Conservation (phyloP, 2,329 filamentous ascomycete genomes). For the Botryosphaeria agaves region DNA sequence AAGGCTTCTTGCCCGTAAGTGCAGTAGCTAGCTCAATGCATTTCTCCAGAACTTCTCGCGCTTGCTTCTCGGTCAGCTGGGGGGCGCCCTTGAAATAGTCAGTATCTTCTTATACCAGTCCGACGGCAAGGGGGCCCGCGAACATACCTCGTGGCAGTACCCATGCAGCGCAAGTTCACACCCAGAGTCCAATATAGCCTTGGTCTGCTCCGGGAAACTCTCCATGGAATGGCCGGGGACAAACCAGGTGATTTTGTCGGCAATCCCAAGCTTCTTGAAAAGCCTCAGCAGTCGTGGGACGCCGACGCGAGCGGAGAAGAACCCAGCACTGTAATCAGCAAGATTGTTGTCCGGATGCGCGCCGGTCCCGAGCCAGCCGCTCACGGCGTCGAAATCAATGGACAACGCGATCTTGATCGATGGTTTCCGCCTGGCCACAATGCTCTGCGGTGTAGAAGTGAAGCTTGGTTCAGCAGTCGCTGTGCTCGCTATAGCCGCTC, state of each 20-base stretch:
- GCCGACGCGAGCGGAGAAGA: constrained; percentile 39
- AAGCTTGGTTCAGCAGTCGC: not conserved
- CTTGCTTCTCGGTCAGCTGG: constrained; percentile 30
- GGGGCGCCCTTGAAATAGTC: constrained; percentile 16
- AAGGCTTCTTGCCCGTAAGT: constrained; percentile 27
- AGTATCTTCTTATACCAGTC: not conserved
- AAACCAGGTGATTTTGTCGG: constrained; percentile 40
- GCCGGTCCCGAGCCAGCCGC: constrained; percentile 42
- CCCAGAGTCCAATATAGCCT: constrained; percentile 32
- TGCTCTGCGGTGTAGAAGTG: not conserved
- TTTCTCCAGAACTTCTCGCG: constrained; percentile 30
- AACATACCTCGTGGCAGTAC: constrained; percentile 27
- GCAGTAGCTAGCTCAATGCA: constrained; percentile 27
- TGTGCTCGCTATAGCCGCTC: too few relatives aligned
- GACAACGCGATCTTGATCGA: constrained; percentile 24
- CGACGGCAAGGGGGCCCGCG: not conserved
- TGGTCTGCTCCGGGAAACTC: constrained; percentile 35
- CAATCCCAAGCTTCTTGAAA: constrained; percentile 32
- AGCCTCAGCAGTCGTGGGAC: constrained; percentile 37
- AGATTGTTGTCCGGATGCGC: constrained; percentile 34
- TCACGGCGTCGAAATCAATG: constrained; percentile 40
- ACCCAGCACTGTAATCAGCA: constrained; percentile 36
- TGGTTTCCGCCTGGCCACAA: constrained; percentile 3
- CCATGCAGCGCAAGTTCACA: constrained; percentile 35
- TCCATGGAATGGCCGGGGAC: constrained; percentile 42